Percentiles rank a stretch among this genome's conserved stretches.
These are phyloP conservation scores for Tricholoma hemisulphureum DNA, from an alignment of 768 basidiomycete genomes.

Conservation along the genomic window DNA sequence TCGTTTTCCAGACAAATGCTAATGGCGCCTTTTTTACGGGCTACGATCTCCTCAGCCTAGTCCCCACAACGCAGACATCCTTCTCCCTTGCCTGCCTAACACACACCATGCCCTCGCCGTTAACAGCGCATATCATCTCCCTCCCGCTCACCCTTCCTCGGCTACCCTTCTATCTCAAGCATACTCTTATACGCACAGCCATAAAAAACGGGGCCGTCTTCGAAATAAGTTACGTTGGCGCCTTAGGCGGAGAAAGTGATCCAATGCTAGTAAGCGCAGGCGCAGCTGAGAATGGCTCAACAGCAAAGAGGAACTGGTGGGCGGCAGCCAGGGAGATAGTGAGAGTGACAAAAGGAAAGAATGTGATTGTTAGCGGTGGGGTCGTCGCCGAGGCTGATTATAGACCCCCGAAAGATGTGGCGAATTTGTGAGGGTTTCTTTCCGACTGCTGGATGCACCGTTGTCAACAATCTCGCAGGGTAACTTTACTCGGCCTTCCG, in stretches of 20 bases:
- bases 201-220: slow-evolving; percentile 81
- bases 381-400: slow-evolving; percentile 58
- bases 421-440: slow-evolving; percentile 60
- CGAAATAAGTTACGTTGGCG: slow-evolving; percentile 76
- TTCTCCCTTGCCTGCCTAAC: slow-evolving; percentile 82
- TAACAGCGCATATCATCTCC: slow-evolving; percentile 79
- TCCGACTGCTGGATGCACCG: not conserved
- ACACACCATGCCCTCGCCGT: slow-evolving; percentile 68
- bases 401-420: slow-evolving; percentile 69
- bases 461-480: slow-evolving; percentile 36
- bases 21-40: slow-evolving; percentile 57
- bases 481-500: slow-evolving; percentile 63
- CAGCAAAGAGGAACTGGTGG: slow-evolving; percentile 83
- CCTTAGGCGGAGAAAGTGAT: slow-evolving; percentile 63
- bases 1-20: slow-evolving; percentile 59
- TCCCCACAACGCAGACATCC: slow-evolving; percentile 68
- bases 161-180: slow-evolving; percentile 78
- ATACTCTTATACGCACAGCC: slow-evolving; percentile 78
- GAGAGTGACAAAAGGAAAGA: too few relatives aligned
- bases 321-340: slow-evolving; percentile 71
- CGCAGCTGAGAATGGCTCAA: slow-evolving; percentile 50
- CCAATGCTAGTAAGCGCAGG: slow-evolving; percentile 42
- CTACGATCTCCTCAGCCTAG: slow-evolving; percentile 77
- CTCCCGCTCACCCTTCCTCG: slow-evolving; percentile 77
- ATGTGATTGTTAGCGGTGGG: slow-evolving; percentile 69